Evolutionary conservation across 2,329 filamentous ascomycete genomes (phyloP).

Genomic region (Exophiala aquamarina): DNA sequence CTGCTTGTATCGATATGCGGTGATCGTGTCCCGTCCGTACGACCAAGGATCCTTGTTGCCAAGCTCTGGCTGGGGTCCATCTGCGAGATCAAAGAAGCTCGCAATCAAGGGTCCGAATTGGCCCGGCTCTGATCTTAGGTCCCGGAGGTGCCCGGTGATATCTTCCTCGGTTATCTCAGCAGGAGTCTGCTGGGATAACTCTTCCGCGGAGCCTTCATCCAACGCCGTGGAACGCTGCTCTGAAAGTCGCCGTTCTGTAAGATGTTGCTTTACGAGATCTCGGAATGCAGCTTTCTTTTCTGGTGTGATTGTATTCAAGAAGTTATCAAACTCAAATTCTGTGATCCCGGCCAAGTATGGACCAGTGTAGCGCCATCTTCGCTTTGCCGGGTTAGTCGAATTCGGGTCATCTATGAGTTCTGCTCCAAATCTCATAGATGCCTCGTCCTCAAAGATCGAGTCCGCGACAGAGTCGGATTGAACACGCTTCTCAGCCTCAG

Average conservation of each 20-base stretch:
- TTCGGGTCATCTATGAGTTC: not conserved
- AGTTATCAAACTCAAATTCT: conserved; percentile 55
- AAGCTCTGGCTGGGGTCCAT: conserved; percentile 39
- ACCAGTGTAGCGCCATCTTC: conserved; percentile 57
- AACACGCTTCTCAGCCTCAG: not conserved
- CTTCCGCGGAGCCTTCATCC: conserved; percentile 40
- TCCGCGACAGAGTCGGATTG: no score
- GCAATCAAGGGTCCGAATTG: conserved; percentile 54
- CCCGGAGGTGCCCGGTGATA: conserved; percentile 46
- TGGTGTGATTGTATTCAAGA: conserved; percentile 44
- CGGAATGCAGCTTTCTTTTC: conserved; percentile 27
- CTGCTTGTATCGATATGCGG: conserved; percentile 43
- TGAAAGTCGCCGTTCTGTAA: conserved; percentile 33
- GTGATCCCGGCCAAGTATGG: conserved; percentile 60
- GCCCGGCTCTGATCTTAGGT: conserved; percentile 41
- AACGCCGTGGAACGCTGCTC: conserved; percentile 40
- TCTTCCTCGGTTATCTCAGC: conserved; percentile 44
- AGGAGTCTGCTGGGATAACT: conserved; percentile 27
- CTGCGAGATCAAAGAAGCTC: conserved; percentile 58
- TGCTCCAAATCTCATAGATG: no score
- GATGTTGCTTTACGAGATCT: conserved; percentile 37
- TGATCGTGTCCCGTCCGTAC: conserved; percentile 26
- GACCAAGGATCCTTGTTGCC: conserved; percentile 20
- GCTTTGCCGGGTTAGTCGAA: not conserved
- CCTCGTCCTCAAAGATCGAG: no score